Percentiles rank a stretch among this genome's conserved stretches.
phyloP scores from a whole-genome alignment of 352 stramenopile species.

The Pythium biforme region DNA sequence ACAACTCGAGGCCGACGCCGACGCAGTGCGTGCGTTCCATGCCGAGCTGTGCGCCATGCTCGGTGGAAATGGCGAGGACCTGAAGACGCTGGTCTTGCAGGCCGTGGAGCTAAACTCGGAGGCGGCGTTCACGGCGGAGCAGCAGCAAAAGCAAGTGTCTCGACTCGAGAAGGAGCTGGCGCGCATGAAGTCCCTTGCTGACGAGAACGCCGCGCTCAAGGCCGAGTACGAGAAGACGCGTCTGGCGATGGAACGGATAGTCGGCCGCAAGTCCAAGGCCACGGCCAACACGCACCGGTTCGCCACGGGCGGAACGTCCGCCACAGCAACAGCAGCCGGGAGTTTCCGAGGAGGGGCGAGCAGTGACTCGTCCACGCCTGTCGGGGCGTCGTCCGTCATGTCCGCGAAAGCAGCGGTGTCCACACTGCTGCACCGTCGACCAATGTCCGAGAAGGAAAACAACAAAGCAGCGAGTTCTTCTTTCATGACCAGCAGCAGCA shows the following conservation, averaged over 20 bases:
- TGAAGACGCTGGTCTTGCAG: slow-evolving; percentile 41
- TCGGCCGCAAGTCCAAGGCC: slow-evolving; percentile 29
- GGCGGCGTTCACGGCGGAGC: background rate
- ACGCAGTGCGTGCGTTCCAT: slow-evolving; percentile 32
- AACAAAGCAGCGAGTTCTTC: background rate
- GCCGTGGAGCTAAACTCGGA: slow-evolving; percentile 6
- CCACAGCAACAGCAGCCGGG: background rate
- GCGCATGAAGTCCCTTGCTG: slow-evolving; percentile 37
- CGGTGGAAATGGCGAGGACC: slow-evolving; percentile 17
- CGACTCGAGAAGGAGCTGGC: slow-evolving; percentile 41
- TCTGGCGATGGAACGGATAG: slow-evolving; percentile 65
- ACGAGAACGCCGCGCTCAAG: slow-evolving; percentile 54
- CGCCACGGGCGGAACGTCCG: background rate
- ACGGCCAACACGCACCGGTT: slow-evolving; percentile 17
- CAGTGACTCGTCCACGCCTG: background rate
- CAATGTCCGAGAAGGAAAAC: slow-evolving; percentile 5
- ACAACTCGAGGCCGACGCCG: slow-evolving; percentile 17
- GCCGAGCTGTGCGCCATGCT: slow-evolving; percentile 37
- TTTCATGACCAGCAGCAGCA: background rate
- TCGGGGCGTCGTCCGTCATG: background rate
- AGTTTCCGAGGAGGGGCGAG: background rate
- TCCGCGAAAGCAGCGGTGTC: background rate
- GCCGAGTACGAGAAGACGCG: slow-evolving; percentile 63
- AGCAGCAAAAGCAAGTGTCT: slow-evolving; percentile 16
- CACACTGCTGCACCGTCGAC: slow-evolving; percentile 1